These are phyloP conservation scores for Pseudohalonectria lignicola DNA, from an alignment of 2,329 filamentous ascomycete species.

Conservation along the genomic window DNA sequence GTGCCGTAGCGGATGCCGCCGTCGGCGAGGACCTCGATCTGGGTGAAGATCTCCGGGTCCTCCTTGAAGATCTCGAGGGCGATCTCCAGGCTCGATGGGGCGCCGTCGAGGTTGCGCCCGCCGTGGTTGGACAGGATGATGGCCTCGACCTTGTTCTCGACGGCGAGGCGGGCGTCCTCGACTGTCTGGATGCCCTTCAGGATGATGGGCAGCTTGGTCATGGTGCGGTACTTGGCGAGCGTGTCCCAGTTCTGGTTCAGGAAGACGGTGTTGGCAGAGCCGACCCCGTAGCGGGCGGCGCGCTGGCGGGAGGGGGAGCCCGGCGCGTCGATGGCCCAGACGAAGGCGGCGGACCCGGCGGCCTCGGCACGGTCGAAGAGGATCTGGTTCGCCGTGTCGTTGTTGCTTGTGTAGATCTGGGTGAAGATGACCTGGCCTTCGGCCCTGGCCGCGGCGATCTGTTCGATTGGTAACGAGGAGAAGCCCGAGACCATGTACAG, in stretches of 20 bases:
- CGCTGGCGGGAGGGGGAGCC: constrained; percentile 27
- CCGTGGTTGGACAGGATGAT: constrained; percentile 40
- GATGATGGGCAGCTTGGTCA: constrained; percentile 22
- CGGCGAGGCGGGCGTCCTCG: constrained; percentile 22
- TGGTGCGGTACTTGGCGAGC: constrained; percentile 21
- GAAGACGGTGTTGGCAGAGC: constrained; percentile 16
- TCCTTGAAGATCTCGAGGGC: constrained; percentile 31
- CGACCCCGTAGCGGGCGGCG: constrained; percentile 24
- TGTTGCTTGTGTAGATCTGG: constrained; percentile 19
- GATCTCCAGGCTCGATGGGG: constrained; percentile 28
- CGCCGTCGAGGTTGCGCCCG: constrained; percentile 36
- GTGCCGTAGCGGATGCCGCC: constrained; percentile 33
- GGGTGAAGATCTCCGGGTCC: constrained; percentile 27
- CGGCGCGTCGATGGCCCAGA: constrained; percentile 28
- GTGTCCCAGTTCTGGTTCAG: constrained; percentile 18
- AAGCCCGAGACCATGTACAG: constrained; percentile 33
- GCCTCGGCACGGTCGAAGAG: constrained; percentile 19
- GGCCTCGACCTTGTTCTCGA: constrained; percentile 28
- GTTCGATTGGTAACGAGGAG: constrained; percentile 21
- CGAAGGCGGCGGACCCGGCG: constrained; percentile 22
- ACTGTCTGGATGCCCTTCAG: constrained; percentile 21
- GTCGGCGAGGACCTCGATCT: constrained; percentile 34
- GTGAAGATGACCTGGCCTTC: constrained; percentile 23
- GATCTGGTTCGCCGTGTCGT: constrained; percentile 20
- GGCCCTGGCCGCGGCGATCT: constrained; percentile 24